Evolutionary conservation across 2,329 filamentous ascomycete species (phyloP), one percentile per base, ranked within the genome.

Genomic region (Coniochaeta hoffmannii): DNA sequence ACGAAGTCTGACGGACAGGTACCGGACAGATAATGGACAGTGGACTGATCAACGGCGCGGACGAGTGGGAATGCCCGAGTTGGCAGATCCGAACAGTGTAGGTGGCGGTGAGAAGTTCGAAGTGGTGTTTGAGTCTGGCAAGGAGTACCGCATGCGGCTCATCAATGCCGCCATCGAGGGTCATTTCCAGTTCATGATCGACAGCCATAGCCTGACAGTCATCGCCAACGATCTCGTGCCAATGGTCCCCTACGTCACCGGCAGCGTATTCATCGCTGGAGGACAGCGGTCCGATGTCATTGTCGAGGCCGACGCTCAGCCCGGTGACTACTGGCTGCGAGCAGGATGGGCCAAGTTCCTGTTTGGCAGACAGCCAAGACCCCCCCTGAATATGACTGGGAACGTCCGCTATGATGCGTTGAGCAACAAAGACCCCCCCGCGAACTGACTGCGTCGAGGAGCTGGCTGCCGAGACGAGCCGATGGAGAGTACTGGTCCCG

Each of bases 211-310:
- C 1, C 64, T 86, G 61, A 77, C 71, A 0, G 80, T 86, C 32
- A 82, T 86, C 38, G 72, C 76, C 0, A 69, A 67, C 11, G 83
- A 85, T 56, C 67, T 85, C 5, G 78, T 85, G 0, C 79, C 81
- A 1, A 73, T 86, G 24, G 61, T 72, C 17, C 82, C 82, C 0
- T 85, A 77, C 56, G 65, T 67, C 1, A 76, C 80, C 0, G 70
- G 72, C 0, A 66, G 68, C n/a, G 44, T 82, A 4, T 69, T 68
- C 28, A 65, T 78, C 32, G 71, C 67, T 6, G 76, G 77, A 60
- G 73, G 74, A 22, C 62, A 67, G 60, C 55, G 60, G 15, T 59
- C 58, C 50, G 60, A 62, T 35, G 55, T 62, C 8, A 55, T 62
- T 15, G 58, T 62, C 10, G 56, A 57, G 44, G 60, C 60, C 2